A percentile compares a stretch with the other conserved stretches of the same genome.
Evolutionary conservation across 768 basidiomycete species (phyloP).

Genomic region (Glaciozyma martinii): DNA sequence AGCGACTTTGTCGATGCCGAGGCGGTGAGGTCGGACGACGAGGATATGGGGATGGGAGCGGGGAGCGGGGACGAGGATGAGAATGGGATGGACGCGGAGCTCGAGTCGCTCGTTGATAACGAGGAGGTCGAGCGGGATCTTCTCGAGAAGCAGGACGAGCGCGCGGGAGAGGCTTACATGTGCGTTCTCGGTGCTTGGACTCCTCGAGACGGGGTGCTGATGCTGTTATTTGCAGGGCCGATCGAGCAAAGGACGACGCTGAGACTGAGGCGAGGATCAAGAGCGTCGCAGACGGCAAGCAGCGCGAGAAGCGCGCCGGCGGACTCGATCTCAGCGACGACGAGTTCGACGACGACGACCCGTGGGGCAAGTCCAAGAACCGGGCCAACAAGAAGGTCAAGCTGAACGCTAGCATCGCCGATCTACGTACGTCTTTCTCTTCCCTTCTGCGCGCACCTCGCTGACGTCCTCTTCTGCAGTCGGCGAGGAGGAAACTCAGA

Average conservation of each 20-base stretch:
- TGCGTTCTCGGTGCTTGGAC: no score
- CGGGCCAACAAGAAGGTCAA: no score
- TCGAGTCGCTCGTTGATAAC: slow-evolving; percentile 25
- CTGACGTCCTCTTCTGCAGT: background rate
- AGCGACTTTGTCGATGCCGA: slow-evolving; percentile 19
- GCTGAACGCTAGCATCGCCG: background rate
- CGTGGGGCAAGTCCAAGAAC: no score
- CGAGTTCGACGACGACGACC: slow-evolving; percentile 28
- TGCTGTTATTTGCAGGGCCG: slow-evolving; percentile 2
- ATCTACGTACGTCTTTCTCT: slow-evolving; percentile 13
- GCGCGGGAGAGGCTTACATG: no score
- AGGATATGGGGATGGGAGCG: slow-evolving; percentile 15
- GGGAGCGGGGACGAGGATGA: slow-evolving; percentile 4
- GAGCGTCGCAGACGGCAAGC: slow-evolving; percentile 21
- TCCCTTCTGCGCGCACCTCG: background rate
- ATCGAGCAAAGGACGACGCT: slow-evolving; percentile 12
- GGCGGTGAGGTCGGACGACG: slow-evolving; percentile 23
- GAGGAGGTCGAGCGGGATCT: slow-evolving; percentile 12
- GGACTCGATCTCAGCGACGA: slow-evolving; percentile 18
- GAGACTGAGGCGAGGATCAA: slow-evolving; percentile 9
- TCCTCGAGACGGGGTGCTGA: no score
- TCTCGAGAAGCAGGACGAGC: slow-evolving; percentile 4
- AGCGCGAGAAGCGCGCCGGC: slow-evolving; percentile 16
- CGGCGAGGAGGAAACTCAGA: slow-evolving; percentile 18
- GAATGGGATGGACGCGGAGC: slow-evolving; percentile 20